These are phyloP conservation scores for Saccharomyces hybrid DNA, from an alignment of 1,139 yeast species.

Conservation along the genomic window DNA sequence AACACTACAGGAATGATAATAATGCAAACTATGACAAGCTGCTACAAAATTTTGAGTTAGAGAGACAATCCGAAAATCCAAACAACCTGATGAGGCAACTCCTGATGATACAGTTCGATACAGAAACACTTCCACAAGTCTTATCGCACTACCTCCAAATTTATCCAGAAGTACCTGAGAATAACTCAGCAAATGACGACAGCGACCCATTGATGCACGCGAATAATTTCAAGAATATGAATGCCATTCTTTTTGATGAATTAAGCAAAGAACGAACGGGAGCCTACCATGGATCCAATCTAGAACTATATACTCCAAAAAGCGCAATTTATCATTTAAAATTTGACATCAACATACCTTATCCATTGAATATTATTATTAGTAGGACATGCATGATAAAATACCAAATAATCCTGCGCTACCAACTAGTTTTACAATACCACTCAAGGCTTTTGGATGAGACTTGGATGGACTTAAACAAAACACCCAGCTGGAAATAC, in stretches of 20 bases:
- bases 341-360: slow-evolving; percentile 66
- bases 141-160: slow-evolving; percentile 16
- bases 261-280: background rate
- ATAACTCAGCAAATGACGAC: background rate
- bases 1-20: slow-evolving; percentile 9
- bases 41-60: slow-evolving; percentile 22
- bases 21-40: slow-evolving; percentile 11
- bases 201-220: slow-evolving; percentile 11
- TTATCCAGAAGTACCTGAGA: background rate
- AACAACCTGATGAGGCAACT: slow-evolving; percentile 23
- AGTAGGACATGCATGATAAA: slow-evolving; percentile 66
- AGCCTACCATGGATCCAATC: background rate
- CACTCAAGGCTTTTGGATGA: slow-evolving; percentile 52
- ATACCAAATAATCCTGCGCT: slow-evolving; percentile 73
- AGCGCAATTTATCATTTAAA: slow-evolving; percentile 51
- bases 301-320: slow-evolving; percentile 6
- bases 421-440: slow-evolving; percentile 55
- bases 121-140: slow-evolving; percentile 23
- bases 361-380: slow-evolving; percentile 73
- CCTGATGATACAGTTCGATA: slow-evolving; percentile 28
- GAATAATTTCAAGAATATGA: slow-evolving; percentile 19
- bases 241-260: slow-evolving; percentile 10
- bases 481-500: slow-evolving; percentile 61
- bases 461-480: slow-evolving; percentile 68
- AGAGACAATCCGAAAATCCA: slow-evolving; percentile 6